Base-by-base conservation (phyloP, 2,329 filamentous ascomycete genomes). In the Thermothelomyces thermophilus region DNA sequence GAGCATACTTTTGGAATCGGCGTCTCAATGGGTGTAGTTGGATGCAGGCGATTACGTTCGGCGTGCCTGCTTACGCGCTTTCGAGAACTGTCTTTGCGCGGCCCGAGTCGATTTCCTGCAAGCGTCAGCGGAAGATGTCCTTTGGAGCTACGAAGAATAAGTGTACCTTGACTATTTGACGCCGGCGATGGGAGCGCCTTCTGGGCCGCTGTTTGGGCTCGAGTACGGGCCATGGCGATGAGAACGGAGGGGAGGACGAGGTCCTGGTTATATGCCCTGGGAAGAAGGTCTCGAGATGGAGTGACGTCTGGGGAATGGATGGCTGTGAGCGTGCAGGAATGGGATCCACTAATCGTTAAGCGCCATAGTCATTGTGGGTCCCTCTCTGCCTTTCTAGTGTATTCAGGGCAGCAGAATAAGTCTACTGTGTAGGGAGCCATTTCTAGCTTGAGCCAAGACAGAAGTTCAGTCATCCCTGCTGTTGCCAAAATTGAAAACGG, bases 51-150 rank as follows among this genome's bases (percentile, higher is more conserved):
- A 24, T 43, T 43, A 16, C 30, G 30, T 34, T 34, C 41, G 41
- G 41, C 17, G 19, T 17, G 19, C 28, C 33, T 45, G 46, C 19
- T 55, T 40, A 42, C 49, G 51, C 42, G 42, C 43, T 50, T 47
- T 40, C 43, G 47, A 30, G 37, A 50, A 30, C 48, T 54, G 50
- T 45, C 39, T 52, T 43, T 46, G 41, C 48, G 48, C 46, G 48
- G 46, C 51, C 26, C 41, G 46, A 22, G 37, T 40, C 22, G 37
- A 40, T 40, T 26, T 40, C 6, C 37, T 40, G 37, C 19, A 40
- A 26, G 37, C 37, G 20, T 40, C 37, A 40, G 37, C 37, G 9
- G 37, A 17, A 34, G 31, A 34, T 34, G 31, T 34, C 11, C 31
- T 34, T 34, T 34, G 31, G 31, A 5, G 31, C 31, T 34, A 11